Evolutionary conservation across 768 basidiomycete genomes (phyloP).

Genomic region (Leccinum variicolor): DNA sequence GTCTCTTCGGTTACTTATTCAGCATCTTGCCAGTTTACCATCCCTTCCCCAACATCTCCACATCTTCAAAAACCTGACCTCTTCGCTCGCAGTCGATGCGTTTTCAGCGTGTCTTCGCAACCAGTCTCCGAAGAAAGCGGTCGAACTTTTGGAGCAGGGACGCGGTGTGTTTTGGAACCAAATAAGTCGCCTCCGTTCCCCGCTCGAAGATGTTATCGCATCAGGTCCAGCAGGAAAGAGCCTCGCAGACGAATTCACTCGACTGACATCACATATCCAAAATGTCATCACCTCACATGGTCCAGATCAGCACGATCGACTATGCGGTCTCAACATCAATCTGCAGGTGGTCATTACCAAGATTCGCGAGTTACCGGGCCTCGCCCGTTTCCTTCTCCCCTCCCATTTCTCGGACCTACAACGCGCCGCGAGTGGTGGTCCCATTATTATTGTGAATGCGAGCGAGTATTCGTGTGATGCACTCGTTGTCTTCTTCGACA

Average conservation of each 20-base stretch:
- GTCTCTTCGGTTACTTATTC: neutral
- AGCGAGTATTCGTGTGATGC: neutral
- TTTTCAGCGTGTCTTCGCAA: neutral
- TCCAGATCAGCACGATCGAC: neutral
- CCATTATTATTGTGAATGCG: neutral
- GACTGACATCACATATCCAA: neutral
- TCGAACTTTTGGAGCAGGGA: neutral
- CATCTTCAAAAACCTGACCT: neutral
- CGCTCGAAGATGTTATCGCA: neutral
- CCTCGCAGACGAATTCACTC: neutral
- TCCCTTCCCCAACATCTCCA: neutral
- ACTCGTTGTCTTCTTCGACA: neutral
- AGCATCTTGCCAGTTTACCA: neutral
- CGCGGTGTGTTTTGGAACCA: neutral
- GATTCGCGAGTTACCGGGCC: neutral
- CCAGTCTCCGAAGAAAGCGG: neutral
- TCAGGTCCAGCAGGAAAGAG: neutral
- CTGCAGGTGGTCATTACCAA: neutral
- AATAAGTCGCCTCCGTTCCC: neutral
- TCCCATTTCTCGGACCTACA: neutral
- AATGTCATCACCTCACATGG: neutral
- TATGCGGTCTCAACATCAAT: neutral
- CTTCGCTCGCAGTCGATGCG: neutral
- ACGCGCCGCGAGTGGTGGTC: neutral
- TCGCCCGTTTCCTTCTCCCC: neutral